These are phyloP conservation scores for Monilinia vaccinii-corymbosi DNA, from an alignment of 2,329 filamentous ascomycete species.

Conservation along the genomic window DNA sequence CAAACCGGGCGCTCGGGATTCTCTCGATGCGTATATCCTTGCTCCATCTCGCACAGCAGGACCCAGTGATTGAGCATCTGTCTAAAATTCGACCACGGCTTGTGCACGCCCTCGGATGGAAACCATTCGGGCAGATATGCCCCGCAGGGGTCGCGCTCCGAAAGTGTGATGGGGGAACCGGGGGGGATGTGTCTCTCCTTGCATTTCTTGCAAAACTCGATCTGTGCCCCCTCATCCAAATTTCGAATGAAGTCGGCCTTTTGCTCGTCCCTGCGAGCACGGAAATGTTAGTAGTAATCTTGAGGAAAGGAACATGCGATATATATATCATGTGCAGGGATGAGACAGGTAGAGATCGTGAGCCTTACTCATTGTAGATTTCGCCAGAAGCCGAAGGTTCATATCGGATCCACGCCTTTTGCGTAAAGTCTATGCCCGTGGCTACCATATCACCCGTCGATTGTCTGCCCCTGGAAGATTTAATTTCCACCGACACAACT, in stretches of 20 bases:
- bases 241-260: slow-evolving; percentile 8
- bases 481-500: neutral
- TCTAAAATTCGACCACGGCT: slow-evolving; percentile 18
- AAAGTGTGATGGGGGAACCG: slow-evolving; percentile 18
- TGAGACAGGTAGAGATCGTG: too few species aligned
- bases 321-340: neutral
- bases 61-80: slow-evolving; percentile 17
- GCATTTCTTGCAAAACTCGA: slow-evolving; percentile 23
- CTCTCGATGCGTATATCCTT: slow-evolving; percentile 8
- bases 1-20: slow-evolving; percentile 11
- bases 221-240: slow-evolving; percentile 10
- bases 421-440: slow-evolving; percentile 5
- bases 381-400: slow-evolving; percentile 8
- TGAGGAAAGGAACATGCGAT: too few species aligned
- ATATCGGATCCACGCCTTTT: neutral
- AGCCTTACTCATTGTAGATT: neutral
- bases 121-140: slow-evolving; percentile 26
- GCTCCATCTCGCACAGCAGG: slow-evolving; percentile 12
- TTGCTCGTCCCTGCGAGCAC: slow-evolving; percentile 1
- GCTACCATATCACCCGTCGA: neutral
- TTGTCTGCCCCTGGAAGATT: neutral
- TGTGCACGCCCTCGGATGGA: slow-evolving; percentile 13
- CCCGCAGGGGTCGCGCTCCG: slow-evolving; percentile 22
- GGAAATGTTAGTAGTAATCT: neutral
- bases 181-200: slow-evolving; percentile 21